Evolutionary conservation across 306 rosid species (phyloP).

Genomic region (Psophocarpus tetragonolobus): DNA sequence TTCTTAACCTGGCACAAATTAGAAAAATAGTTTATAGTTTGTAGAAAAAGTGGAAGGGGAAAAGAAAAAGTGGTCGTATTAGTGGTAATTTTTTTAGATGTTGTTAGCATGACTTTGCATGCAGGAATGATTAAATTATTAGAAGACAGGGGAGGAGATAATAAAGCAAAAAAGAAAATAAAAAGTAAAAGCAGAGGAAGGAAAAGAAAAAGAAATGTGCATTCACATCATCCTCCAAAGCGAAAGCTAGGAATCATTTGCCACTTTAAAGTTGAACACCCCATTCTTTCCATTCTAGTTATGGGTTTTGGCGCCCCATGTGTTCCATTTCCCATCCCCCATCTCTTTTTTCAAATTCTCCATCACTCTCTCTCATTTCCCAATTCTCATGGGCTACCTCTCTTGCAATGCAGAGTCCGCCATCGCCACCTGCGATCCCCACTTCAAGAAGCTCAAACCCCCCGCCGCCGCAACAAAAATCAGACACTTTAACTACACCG

Average conservation of each 20-base stretch:
- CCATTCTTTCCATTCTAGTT: conserved; percentile 24
- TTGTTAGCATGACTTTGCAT: conserved; percentile 60
- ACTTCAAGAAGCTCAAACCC: conserved; percentile 49
- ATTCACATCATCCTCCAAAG: conserved; percentile 40
- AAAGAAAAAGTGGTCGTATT: background rate
- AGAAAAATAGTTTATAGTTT: no score
- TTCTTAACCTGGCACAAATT: no score
- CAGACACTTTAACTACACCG: conserved; percentile 51
- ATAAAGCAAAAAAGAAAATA: background rate
- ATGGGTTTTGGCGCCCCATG: conserved; percentile 57
- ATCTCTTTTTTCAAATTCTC: background rate
- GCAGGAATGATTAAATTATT: conserved; percentile 32
- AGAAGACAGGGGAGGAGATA: background rate
- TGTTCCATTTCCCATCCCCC: background rate
- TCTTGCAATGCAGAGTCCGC: conserved; percentile 84
- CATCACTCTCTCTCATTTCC: background rate
- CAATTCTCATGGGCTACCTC: conserved; percentile 59
- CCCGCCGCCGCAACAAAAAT: conserved; percentile 6
- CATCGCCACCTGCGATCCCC: conserved; percentile 67
- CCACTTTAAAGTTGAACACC: conserved; percentile 39
- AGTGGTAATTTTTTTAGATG: background rate
- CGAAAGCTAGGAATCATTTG: conserved; percentile 45
- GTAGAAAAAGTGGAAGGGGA: background rate
- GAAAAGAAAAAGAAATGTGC: background rate
- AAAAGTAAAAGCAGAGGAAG: background rate